Conservation (phyloP, 345 rosid species). For the Noccaea caerulescens region DNA sequence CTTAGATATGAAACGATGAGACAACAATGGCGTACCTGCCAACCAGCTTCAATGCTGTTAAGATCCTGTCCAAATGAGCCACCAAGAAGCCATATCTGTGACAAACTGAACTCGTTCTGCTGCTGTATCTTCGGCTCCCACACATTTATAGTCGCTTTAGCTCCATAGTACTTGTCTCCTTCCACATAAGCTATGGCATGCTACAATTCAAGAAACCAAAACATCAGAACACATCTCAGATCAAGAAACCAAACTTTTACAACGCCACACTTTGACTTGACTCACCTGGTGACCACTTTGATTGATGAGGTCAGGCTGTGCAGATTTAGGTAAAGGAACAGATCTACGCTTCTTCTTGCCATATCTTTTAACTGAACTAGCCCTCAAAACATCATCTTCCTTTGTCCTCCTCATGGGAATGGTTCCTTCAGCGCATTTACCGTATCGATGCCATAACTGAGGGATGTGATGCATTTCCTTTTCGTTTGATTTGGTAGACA, state of each 20-base stretch:
- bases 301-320: slow-evolving; percentile 78
- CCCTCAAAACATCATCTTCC: slow-evolving; percentile 83
- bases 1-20: slow-evolving; percentile 1
- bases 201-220: slow-evolving; percentile 48
- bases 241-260: slow-evolving; percentile 14
- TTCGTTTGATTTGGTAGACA: slow-evolving; percentile 51
- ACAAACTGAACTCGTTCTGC: slow-evolving; percentile 94
- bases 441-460: slow-evolving; percentile 86
- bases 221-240: slow-evolving; percentile 24
- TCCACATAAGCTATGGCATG: slow-evolving; percentile 97
- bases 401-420: slow-evolving; percentile 91
- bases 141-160: slow-evolving; percentile 94
- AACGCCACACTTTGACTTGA: neutral
- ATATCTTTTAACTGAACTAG: slow-evolving; percentile 92
- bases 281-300: slow-evolving; percentile 94
- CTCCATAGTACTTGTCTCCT: slow-evolving; percentile 90
- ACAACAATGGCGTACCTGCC: slow-evolving; percentile 69
- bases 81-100: slow-evolving; percentile 96
- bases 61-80: slow-evolving; percentile 99
- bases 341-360: slow-evolving; percentile 85
- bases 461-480: slow-evolving; percentile 60
- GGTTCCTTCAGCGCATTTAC: slow-evolving; percentile 75
- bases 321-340: slow-evolving; percentile 87
- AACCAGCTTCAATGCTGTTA: slow-evolving; percentile 97
- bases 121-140: slow-evolving; percentile 98